A percentile compares a stretch with the other conserved stretches of the same genome.
Evolutionary conservation across 768 basidiomycete genomes (phyloP).

Genomic region (Jaapia argillacea): DNA sequence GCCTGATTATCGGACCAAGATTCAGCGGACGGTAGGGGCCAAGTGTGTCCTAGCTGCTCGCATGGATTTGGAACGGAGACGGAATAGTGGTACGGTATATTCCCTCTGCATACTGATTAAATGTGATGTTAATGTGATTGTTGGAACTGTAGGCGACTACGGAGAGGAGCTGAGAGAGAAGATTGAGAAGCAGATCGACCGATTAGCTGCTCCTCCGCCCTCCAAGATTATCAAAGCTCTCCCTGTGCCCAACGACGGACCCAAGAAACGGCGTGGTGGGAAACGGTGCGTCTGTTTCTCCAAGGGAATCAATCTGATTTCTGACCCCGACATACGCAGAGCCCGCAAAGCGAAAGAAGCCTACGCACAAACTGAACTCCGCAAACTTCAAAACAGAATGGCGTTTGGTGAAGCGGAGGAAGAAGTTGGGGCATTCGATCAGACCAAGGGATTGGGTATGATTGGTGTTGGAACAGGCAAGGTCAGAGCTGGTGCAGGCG

Average conservation of each 20-base stretch:
- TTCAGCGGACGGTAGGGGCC: constrained; percentile 89
- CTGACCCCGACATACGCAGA: too few relatives aligned
- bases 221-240: constrained; percentile 89
- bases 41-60: constrained; percentile 85
- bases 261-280: constrained; percentile 92
- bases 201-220: constrained; percentile 89
- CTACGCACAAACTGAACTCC: constrained; percentile 91
- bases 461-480: constrained; percentile 82
- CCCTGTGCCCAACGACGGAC: constrained; percentile 90
- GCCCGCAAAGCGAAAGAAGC: constrained; percentile 98
- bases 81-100: constrained; percentile 56
- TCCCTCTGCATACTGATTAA: not conserved
- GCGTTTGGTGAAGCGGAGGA: constrained; percentile 91
- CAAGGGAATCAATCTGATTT: not conserved
- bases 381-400: constrained; percentile 96
- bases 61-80: constrained; percentile 85
- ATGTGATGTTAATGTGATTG: not conserved
- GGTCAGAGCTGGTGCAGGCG: constrained; percentile 79
- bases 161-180: constrained; percentile 76
- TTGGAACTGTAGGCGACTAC: constrained; percentile 45
- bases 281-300: constrained; percentile 53
- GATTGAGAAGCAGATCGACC: constrained; percentile 88
- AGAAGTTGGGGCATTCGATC: constrained; percentile 93
- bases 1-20: constrained; percentile 81
- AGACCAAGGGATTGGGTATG: constrained; percentile 98